phyloP scores from a whole-genome alignment of 148 eudicot genomes.

The Rhododendron griersonianum region DNA sequence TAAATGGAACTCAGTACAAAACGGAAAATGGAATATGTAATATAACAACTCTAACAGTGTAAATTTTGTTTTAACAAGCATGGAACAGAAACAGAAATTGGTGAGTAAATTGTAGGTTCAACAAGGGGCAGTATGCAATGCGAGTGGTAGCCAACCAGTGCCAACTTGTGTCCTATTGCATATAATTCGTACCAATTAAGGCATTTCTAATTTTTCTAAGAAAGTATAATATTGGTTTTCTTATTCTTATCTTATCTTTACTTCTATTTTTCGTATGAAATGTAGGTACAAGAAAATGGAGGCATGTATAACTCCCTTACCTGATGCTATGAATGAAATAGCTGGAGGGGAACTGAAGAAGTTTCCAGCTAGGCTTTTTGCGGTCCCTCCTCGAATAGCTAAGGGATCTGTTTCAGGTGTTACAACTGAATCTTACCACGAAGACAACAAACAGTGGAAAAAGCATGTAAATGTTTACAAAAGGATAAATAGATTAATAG shows the following conservation, averaged over 20 bases:
- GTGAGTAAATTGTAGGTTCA: not conserved
- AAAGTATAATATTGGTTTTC: not conserved
- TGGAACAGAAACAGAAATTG: not conserved
- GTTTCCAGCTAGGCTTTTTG: conserved; percentile 31
- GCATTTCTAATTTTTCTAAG: not conserved
- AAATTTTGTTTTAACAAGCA: not conserved
- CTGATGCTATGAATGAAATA: not conserved
- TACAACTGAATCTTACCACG: conserved; percentile 24
- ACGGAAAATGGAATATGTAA: not conserved
- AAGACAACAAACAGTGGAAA: conserved; percentile 32
- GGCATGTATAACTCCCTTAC: conserved; percentile 22
- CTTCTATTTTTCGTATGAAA: conserved; percentile 8
- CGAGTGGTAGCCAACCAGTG: not conserved
- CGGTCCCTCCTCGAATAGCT: conserved; percentile 34
- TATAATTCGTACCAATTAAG: not conserved
- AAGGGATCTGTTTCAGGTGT: conserved; percentile 31
- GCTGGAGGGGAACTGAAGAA: conserved; percentile 24
- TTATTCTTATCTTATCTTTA: not conserved
- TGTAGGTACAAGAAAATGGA: conserved; percentile 34
- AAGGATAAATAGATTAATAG: conserved; percentile 26
- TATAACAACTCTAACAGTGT: not conserved
- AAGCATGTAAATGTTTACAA: conserved; percentile 40
- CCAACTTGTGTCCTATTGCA: not conserved
- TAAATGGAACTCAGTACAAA: not conserved
- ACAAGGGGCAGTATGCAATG: not conserved